Evolutionary conservation across 164 flowering plant species (phyloP).

Genomic region (Euptelea pleiosperma): DNA sequence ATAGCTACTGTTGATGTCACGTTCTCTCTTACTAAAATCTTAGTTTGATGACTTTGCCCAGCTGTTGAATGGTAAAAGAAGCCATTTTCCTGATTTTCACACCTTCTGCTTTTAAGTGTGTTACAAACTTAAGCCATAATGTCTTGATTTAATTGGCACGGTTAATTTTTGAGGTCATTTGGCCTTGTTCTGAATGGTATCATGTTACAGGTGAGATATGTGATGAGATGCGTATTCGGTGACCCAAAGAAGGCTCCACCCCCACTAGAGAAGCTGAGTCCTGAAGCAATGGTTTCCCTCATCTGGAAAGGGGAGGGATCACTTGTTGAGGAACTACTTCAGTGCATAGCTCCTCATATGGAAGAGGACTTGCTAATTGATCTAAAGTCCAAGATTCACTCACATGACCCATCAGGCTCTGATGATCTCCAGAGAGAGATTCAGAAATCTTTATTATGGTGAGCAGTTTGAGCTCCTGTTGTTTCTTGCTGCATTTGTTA

Average conservation of each 20-base stretch:
- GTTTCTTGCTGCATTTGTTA: neutral
- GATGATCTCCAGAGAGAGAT: conserved; percentile 61
- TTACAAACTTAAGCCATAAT: neutral
- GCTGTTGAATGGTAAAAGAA: too few species aligned
- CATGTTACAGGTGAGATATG: conserved; percentile 83
- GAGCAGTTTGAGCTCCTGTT: conserved; percentile 16
- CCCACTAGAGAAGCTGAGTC: conserved; percentile 73
- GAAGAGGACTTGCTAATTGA: conserved; percentile 56
- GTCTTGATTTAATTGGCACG: neutral
- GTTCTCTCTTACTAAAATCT: too few species aligned
- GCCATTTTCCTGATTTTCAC: neutral
- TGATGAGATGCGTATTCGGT: conserved; percentile 80
- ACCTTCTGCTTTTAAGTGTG: neutral
- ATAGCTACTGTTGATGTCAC: too few species aligned
- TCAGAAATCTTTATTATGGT: conserved; percentile 82
- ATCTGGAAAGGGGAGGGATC: conserved; percentile 97
- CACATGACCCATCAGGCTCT: conserved; percentile 76
- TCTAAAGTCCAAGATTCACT: conserved; percentile 57
- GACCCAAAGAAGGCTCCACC: conserved; percentile 96
- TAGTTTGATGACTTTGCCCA: too few species aligned
- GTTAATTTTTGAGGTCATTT: neutral
- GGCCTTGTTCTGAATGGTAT: conserved; percentile 8
- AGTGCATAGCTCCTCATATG: conserved; percentile 77
- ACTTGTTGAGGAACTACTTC: conserved; percentile 80
- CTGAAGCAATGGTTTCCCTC: conserved; percentile 59